Evolutionary conservation across 2,329 filamentous ascomycete genomes (phyloP).

Genomic region (Aureobasidium zeae): DNA sequence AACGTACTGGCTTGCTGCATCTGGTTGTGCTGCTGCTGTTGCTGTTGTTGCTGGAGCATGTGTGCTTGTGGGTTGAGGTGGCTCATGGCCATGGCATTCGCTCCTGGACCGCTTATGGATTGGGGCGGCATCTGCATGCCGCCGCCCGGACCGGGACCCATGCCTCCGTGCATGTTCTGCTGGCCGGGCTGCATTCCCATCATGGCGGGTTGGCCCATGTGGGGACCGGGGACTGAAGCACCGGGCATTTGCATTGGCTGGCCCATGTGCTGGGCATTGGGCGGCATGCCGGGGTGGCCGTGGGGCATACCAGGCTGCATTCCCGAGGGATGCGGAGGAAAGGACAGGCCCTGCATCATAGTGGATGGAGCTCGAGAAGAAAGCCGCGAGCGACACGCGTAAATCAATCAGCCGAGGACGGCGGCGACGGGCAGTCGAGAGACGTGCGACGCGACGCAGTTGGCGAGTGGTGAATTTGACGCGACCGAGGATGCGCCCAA

Average conservation of each 20-base stretch:
- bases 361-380: slow-evolving; percentile 1
- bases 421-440: background rate
- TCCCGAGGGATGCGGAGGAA: slow-evolving; percentile 58
- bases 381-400: slow-evolving; percentile 13
- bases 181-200: slow-evolving; percentile 69
- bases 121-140: slow-evolving; percentile 29
- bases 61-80: slow-evolving; percentile 58
- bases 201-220: slow-evolving; percentile 62
- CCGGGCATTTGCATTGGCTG: slow-evolving; percentile 65
- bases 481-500: slow-evolving; percentile 2
- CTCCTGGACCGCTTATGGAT: slow-evolving; percentile 40
- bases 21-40: slow-evolving; percentile 28
- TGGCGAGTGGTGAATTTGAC: background rate
- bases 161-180: slow-evolving; percentile 39
- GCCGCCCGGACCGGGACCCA: slow-evolving; percentile 22
- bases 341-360: slow-evolving; percentile 36
- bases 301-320: slow-evolving; percentile 64
- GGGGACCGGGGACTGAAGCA: slow-evolving; percentile 61
- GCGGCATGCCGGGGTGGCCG: slow-evolving; percentile 53
- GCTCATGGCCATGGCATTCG: slow-evolving; percentile 60
- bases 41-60: slow-evolving; percentile 40
- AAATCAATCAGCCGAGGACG: background rate
- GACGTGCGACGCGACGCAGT: background rate
- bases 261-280: slow-evolving; percentile 60
- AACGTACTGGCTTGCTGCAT: slow-evolving; percentile 26